These are phyloP conservation scores for Colletotrichum falcatum DNA, from an alignment of 2,329 filamentous ascomycete species.

Conservation along the genomic window DNA sequence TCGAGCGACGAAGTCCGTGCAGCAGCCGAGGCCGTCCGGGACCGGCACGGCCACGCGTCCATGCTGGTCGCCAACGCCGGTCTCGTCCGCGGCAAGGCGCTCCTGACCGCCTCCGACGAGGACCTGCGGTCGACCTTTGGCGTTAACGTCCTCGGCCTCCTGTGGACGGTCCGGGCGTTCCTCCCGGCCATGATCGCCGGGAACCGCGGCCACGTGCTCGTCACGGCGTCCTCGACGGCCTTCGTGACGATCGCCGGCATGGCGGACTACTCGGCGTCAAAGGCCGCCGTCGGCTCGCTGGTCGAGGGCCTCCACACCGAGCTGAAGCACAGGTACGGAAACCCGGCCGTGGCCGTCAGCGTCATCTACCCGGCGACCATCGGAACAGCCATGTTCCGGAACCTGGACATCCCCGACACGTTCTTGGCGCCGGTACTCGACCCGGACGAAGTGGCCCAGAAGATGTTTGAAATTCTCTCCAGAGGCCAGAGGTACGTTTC, in stretches of 20 bases:
- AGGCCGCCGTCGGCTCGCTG: conserved; percentile 68
- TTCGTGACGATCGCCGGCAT: conserved; percentile 65
- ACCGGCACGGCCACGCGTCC: neutral
- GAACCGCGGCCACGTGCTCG: conserved; percentile 72
- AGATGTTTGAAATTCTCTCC: neutral
- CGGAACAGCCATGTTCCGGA: conserved; percentile 1
- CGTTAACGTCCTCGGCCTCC: conserved; percentile 69
- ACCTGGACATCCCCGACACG: neutral
- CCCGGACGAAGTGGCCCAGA: neutral
- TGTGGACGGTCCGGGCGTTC: conserved; percentile 67
- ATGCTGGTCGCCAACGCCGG: neutral
- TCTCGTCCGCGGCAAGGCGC: neutral
- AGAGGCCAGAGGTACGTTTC: neutral
- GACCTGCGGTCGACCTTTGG: conserved; percentile 59
- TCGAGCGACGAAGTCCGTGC: neutral
- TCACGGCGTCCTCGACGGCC: conserved; percentile 65
- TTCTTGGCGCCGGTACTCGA: neutral
- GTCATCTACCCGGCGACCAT: neutral
- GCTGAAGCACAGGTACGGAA: conserved; percentile 63
- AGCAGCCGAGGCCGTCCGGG: neutral
- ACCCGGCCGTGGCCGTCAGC: conserved; percentile 60
- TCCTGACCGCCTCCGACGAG: neutral
- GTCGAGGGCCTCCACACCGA: conserved; percentile 68
- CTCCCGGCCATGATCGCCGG: conserved; percentile 63
- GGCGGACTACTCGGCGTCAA: conserved; percentile 70